Conservation (phyloP, 345 rosid species). For the Odontarrhena argentea region DNA sequence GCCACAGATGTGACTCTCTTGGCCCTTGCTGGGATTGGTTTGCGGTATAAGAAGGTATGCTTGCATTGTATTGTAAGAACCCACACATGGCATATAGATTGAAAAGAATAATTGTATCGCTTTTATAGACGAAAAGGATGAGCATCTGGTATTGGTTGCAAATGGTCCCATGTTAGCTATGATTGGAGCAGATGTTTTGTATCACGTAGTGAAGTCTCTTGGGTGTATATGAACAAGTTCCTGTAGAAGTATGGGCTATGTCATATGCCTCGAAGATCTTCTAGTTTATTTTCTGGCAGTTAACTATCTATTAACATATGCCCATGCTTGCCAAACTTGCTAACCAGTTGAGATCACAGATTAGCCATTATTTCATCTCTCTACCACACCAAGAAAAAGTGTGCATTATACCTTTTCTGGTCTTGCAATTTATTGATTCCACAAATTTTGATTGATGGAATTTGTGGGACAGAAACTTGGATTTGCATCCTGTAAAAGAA, state of each 20-base stretch:
- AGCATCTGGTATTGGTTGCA: constrained; percentile 16
- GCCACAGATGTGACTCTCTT: constrained; percentile 86
- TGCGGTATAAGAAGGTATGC: constrained; percentile 67
- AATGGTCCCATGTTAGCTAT: constrained; percentile 18
- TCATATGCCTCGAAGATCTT: background rate
- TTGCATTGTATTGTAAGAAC: constrained; percentile 14
- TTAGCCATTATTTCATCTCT: background rate
- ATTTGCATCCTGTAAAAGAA: constrained; percentile 87
- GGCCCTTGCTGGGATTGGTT: constrained; percentile 91
- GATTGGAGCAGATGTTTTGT: background rate
- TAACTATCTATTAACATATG: background rate
- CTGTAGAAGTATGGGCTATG: constrained; percentile 2
- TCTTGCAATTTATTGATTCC: constrained; percentile 4
- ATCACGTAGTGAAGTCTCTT: constrained; percentile 13
- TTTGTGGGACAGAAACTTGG: constrained; percentile 73
- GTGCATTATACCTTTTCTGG: background rate
- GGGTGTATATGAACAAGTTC: constrained; percentile 5
- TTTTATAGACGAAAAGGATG: constrained; percentile 4
- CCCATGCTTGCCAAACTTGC: constrained; percentile 17
- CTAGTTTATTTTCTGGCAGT: background rate
- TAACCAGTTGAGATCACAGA: background rate
- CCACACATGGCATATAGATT: background rate
- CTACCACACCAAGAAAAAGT: background rate
- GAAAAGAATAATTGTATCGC: constrained; percentile 1
- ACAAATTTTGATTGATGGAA: constrained; percentile 12